Evolutionary conservation across 2,329 filamentous ascomycete genomes (phyloP), one percentile per base, ranked within the genome.

Genomic region (Scedosporium dehoogii): DNA sequence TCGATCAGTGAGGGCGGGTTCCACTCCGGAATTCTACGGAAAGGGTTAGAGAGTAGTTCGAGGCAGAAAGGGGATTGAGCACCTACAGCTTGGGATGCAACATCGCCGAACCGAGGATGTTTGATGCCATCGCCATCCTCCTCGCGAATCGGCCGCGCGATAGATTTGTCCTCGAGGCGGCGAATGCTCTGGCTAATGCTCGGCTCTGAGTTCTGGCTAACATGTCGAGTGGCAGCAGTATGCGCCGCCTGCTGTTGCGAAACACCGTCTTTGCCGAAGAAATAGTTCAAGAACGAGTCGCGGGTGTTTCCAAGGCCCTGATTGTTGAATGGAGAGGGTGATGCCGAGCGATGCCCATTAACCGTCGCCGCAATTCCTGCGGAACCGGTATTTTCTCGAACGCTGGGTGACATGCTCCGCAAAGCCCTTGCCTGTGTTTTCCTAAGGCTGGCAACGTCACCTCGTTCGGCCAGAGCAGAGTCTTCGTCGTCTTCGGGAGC

Each of bases 251-350:
- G 63, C 23, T 16, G 63, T 62, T 64, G 75, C 46, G 70, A 69
- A 27, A 84, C 80, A 57, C 90, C 90, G 65, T 99, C 94, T 73
- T 99, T 97, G 69, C 94, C 92, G 70, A 99, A 99, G 77, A 99
- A 99, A 76, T 99, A 99, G 76, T 93, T 97, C 65, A 99, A 76
- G 79, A 99, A 99, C 0, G 92, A 96, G 75, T 99, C 94, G 65
- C 88, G 85, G 48, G 90, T 85, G 64, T 79, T 83, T 63, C 87
- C 86, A 59, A 82, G 73, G 4, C 78, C 78, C 66, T 85, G 83
- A 27, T 79, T 79, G 66, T 84, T 84, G 65, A 89, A 82, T 61
- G 82, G 81, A 29, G 85, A 80, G 10, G 87, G 86, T 53, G 87
- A 88, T 38, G 77, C 77, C 42, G 85, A 79, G 61, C 88, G 80